Evolutionary conservation across 208 protist species (phyloP).

Genomic region (Acanthamoeba healyi): DNA sequence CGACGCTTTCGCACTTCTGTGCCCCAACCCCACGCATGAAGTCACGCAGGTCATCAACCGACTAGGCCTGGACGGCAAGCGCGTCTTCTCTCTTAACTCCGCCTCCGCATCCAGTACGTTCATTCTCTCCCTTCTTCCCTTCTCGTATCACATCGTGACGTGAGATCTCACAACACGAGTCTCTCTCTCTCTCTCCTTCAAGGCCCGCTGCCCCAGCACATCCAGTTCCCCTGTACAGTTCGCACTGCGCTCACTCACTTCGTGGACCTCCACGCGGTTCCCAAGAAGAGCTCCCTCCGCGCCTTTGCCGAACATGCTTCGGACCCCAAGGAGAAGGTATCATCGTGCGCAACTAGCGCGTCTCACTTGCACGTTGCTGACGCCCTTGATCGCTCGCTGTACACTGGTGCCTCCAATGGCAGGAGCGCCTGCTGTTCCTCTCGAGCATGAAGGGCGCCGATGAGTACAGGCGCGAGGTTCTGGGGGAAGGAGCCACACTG

Average conservation of each 20-base stretch:
- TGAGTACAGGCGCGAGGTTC: constrained; percentile 64
- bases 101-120: neutral
- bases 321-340: constrained; percentile 72
- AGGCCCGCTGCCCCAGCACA: constrained; percentile 22
- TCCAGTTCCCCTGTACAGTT: neutral
- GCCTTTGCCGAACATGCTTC: constrained; percentile 67
- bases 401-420: no score
- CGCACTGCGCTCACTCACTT: constrained; percentile 60
- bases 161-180: neutral
- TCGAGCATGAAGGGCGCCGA: constrained; percentile 72
- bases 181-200: neutral
- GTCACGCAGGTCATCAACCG: constrained; percentile 43
- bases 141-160: neutral
- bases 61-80: neutral
- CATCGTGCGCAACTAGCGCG: neutral
- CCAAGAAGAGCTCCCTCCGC: constrained; percentile 75
- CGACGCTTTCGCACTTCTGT: constrained; percentile 47
- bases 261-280: constrained; percentile 72
- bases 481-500: constrained; percentile 54
- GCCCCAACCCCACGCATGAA: constrained; percentile 4
- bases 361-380: neutral
- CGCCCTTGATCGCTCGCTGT: no score
- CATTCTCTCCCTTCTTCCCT: neutral
- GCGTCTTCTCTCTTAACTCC: neutral
- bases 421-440: constrained; percentile 50